phyloP scores from a whole-genome alignment of 805 yeast species.

The fission yeast (Schizosaccharomyces pombe) region ASM294v3 CU329670.1:5452501-5453000 shows the following conservation, averaged over 20 bases:
- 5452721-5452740: not conserved
- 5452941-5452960: not conserved
- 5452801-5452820: constrained; percentile 18
- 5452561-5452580: too few species aligned
- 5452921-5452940: not conserved
- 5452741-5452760: not conserved
- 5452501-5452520: too few species aligned
- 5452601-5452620: too few species aligned
- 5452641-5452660: too few species aligned
- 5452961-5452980: constrained; percentile 6
- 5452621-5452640: too few species aligned
- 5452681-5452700: too few species aligned
- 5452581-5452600: too few species aligned
- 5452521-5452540: too few species aligned
- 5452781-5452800: constrained; percentile 19
- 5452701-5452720: not conserved
- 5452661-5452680: too few species aligned
- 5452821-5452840: constrained; percentile 14
- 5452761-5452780: not conserved
- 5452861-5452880: not conserved
- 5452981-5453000: constrained; percentile 20
- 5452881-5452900: not conserved
- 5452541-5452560: too few species aligned
- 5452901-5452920: not conserved
- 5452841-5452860: constrained; percentile 17